A percentile compares a stretch with the other conserved stretches of the same genome.
phyloP scores from a whole-genome alignment of 768 basidiomycete species.

The Lentinula detonsa region DNA sequence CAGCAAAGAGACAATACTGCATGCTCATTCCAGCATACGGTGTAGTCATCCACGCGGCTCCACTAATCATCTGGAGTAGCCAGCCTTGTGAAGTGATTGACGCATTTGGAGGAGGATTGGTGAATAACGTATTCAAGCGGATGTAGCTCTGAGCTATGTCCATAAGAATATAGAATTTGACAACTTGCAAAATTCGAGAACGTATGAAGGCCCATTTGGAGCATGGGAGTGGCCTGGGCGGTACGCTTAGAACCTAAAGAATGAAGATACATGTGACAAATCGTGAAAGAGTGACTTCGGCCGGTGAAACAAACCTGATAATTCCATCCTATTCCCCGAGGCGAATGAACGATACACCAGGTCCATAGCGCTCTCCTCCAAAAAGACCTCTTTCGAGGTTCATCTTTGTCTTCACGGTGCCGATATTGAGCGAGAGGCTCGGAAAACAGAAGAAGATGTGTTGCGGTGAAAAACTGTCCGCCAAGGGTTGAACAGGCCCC shows the following conservation, averaged over 20 bases:
- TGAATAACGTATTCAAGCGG: conserved; percentile 12
- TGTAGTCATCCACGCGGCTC: background rate
- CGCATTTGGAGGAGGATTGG: background rate
- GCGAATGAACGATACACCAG: conserved; percentile 7
- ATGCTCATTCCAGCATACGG: background rate
- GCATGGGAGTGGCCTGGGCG: background rate
- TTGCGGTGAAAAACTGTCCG: conserved; percentile 13
- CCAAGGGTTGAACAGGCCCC: conserved; percentile 9
- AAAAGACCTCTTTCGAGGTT: conserved; percentile 8
- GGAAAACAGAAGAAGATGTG: conserved; percentile 12
- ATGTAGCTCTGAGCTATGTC: conserved; percentile 16
- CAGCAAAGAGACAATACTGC: background rate
- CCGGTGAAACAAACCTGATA: conserved; percentile 9
- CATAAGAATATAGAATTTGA: conserved; percentile 12
- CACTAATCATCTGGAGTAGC: background rate
- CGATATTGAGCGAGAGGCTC: conserved; percentile 13
- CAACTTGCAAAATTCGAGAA: conserved; percentile 6
- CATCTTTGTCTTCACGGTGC: conserved; percentile 9
- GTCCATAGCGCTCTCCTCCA: conserved; percentile 13
- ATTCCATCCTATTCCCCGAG: conserved; percentile 16
- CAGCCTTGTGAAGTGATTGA: conserved; percentile 15
- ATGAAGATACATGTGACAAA: background rate
- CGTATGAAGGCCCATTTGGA: conserved; percentile 9
- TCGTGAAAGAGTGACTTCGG: background rate
- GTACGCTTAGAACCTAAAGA: background rate